Base-by-base conservation (phyloP, 2,329 filamentous ascomycete species). In the Diaporthe nobilis region DNA sequence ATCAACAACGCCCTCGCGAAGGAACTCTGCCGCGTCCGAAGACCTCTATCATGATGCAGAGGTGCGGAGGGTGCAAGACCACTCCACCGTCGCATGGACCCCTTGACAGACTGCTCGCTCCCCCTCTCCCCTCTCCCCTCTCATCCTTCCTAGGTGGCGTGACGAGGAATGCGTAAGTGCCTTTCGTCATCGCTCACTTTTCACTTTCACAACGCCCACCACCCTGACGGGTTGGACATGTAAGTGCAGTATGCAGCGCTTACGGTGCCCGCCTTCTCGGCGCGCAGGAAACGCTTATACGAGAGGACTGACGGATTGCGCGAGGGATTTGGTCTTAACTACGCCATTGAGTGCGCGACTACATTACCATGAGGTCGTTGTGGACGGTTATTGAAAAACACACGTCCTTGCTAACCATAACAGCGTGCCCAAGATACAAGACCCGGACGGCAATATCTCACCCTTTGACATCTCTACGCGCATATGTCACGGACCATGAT, bases 101-200 rank as follows among this genome's bases (percentile, higher is more conserved):
- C 61, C 42, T 37, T 22, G 28, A 22, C 61, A 10, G n/a, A 25
- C 13, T 34, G 2, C 39, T 13, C 34, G 12, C 9, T 7, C 25
- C 61, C 61, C 10, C 37, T 25, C 1, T 12, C 61, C 61, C 10
- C 37, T 25, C 1, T 12, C 37, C 6, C 13, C n/a, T 17, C 34
- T 22, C 12, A n/a, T 25, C 22, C 20, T 31, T 28, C 53, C 25
- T 13, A 22, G 17, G 22, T 39, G 9, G 47, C 22, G 44, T 67
- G 44, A 51, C 44, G 63, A 20, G 37, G 65, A 15, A 20, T 68
- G n/a, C 65, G n/a, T 20, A 42, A 68, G 47, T 68, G 31, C 22
- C 10, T 53, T 13, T 39, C 31, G 47, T 68, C 65, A 39, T 39
- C 22, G 13, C 22, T 17, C 31, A 28, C 2, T 53, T 28, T 31